phyloP scores from a whole-genome alignment of 768 basidiomycete species.

The Polyporus arcularius region DNA sequence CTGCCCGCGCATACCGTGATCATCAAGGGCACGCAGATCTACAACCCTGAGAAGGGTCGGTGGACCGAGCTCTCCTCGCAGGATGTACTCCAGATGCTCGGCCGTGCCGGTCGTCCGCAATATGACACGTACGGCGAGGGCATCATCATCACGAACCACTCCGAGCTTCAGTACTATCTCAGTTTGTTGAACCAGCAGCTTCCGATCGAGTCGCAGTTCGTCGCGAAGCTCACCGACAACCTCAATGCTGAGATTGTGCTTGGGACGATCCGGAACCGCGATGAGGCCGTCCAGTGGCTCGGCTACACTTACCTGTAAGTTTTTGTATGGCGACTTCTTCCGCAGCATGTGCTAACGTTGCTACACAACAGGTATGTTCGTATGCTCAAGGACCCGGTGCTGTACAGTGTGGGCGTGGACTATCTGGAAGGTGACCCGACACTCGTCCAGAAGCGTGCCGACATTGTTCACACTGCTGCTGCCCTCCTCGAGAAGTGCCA shows the following conservation, averaged over 20 bases:
- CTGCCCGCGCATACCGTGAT: conserved; percentile 96
- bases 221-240: conserved; percentile 90
- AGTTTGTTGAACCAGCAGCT: conserved; percentile 95
- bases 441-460: conserved; percentile 90
- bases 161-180: conserved; percentile 95
- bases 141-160: conserved; percentile 97
- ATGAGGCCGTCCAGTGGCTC: conserved; percentile 97
- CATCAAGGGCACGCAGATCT: conserved; percentile 99
- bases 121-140: conserved; percentile 98
- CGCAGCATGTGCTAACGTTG: conserved; percentile 15
- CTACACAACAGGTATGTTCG: conserved; percentile 76
- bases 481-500: conserved; percentile 92
- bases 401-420: conserved; percentile 88
- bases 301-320: conserved; percentile 91
- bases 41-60: conserved; percentile 97
- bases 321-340: background rate
- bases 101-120: conserved; percentile 95
- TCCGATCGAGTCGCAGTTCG: conserved; percentile 95
- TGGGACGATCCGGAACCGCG: conserved; percentile 91
- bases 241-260: conserved; percentile 96
- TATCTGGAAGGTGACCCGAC: conserved; percentile 85
- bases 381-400: conserved; percentile 84
- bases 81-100: conserved; percentile 98
- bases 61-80: conserved; percentile 96
- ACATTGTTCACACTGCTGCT: conserved; percentile 92